Base-by-base conservation (phyloP, 2,329 filamentous ascomycete genomes). In the Beauveria varroae region DNA sequence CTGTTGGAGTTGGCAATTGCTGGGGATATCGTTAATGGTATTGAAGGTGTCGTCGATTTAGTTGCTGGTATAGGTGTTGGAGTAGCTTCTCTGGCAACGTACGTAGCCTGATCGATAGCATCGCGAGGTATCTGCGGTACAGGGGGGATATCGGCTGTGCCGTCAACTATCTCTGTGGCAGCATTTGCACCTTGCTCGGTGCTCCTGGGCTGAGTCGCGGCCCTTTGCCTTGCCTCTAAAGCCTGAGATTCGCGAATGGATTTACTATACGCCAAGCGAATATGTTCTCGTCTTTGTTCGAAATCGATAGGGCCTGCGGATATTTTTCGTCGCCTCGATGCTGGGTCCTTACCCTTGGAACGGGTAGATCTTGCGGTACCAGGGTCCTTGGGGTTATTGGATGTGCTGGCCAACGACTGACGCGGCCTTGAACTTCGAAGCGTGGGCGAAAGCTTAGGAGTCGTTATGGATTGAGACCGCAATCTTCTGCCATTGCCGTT, bases 231-330 rank as follows among this genome's bases (percentile, higher is more conserved):
- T 57, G 78, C 80, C 62, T 81, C 80, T n/a, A 78, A 74, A 62
- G 82, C 86, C 69, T 90, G 86, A 67, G 78, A 88, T 69, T 91
- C 88, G 64, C 88, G 84, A 53, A 95, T 86, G n/a, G 89, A 91
- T 70, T 89, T 90, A 67, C 86, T 93, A 72, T 96, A 93, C 16
- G 91, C 91, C 61, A 91, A 85, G 67, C 93, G 88, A 68, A 96
- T 96, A 63, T 87, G 86, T 69, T 91, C 88, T 67, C 92, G 83
- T 56, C 91, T 84, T 66, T 90, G 89, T 63, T 89, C 91, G 71
- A 96, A 95, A 73, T 96, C 90, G 57, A 96, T 90, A 63, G 88
- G 88, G 1, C 88, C 88, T 62, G 93, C 76, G 1, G 83, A 82
- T 57, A 85, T 78, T 68, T 85, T 85, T 49, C 80, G 78, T 62